Base-by-base conservation (phyloP, 768 basidiomycete genomes). In the Xerocomellus chrysenteron region DNA sequence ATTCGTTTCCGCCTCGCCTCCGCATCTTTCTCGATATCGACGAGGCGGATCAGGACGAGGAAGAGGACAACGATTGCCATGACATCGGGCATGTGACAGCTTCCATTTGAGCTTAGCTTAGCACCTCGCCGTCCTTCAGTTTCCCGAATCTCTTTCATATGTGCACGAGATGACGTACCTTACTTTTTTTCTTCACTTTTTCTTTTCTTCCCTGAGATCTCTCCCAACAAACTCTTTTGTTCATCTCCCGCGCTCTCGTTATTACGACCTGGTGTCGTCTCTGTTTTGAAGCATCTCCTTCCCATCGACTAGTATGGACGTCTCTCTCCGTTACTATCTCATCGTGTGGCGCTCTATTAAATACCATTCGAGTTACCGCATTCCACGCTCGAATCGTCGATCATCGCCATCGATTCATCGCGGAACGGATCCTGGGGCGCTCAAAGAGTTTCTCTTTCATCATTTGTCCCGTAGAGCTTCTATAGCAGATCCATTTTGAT, bases 1-100 rank as follows among this genome's bases (percentile, higher is more conserved):
- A 37, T 24, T 43, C 47, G 17, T 44, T 66, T 14, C 56, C 61
- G 2, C 24, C 54, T 5, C 33, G 17, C 4, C 54, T 65, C 35
- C 54, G 64, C 36, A 43, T 65, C 33, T 52, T 63, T 47, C 46
- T 65, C 12, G 65, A 65, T 12, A 45, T 66, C 14, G 59, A 58
- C 5, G 63, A 54, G 6, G 35, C 1, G 16, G 49, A 35, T 9
- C 6, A 2, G n/a, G 50, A 35, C 5, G 51, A 47, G 11, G 53
- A 24, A 32, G 52, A 30, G 26, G 40, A 47, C 4, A 4, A 8
- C 4, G 14, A 17, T 40, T 35, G 11, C 16, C 24, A 10, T 40
- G 47, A 26, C n/a, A 13, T 16, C 24, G 50, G 24, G 19, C 6
- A 16, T 39, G 33, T 32, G 17, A 30, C 21, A 16, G 33, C 24